Evolutionary conservation across 495 filamentous ascomycete genomes (phyloP).

Genomic region (Diplogelasinospora grovesii): DNA sequence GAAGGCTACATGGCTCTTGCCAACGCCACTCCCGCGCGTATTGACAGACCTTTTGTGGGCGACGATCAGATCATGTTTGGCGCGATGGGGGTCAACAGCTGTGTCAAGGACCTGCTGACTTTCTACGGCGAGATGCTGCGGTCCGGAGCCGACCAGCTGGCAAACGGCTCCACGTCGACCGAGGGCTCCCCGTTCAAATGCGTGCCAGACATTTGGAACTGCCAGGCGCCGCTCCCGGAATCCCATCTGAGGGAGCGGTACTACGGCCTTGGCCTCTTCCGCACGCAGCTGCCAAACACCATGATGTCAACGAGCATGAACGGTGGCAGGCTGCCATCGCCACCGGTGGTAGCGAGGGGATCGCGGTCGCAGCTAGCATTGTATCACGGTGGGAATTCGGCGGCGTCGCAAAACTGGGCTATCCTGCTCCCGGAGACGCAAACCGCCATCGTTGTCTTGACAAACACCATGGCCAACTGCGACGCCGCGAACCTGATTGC

Average conservation of each 20-base stretch:
- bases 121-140: background rate
- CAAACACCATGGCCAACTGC: conserved; percentile 1
- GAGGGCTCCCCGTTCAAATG: background rate
- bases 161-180: background rate
- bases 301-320: background rate
- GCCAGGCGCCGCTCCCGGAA: background rate
- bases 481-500: background rate
- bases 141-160: background rate
- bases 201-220: background rate
- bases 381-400: background rate
- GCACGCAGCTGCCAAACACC: background rate
- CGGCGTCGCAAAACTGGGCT: background rate
- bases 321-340: background rate
- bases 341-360: background rate
- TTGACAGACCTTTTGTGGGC: background rate
- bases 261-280: background rate
- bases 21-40: background rate
- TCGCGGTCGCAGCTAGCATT: background rate
- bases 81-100: background rate
- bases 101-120: background rate
- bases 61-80: background rate
- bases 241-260: background rate
- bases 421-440: background rate
- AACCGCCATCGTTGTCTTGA: background rate
- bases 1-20: background rate